Conservation (phyloP, 331 rosid genomes). For the Malus hybrid region DNA sequence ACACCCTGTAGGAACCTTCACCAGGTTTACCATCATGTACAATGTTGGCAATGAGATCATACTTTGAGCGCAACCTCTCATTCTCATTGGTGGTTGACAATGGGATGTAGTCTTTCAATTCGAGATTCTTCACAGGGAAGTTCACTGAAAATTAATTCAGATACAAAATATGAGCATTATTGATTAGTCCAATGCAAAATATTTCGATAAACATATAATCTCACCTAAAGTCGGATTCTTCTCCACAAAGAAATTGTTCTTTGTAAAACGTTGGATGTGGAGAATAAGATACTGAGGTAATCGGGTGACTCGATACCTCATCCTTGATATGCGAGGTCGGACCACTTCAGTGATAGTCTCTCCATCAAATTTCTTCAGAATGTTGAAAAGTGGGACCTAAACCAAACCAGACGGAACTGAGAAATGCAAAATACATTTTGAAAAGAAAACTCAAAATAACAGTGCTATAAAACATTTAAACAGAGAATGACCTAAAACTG, state of each 20-base stretch:
- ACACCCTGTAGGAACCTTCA: slow-evolving; percentile 83
- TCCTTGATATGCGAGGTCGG: slow-evolving; percentile 87
- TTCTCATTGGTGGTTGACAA: slow-evolving; percentile 71
- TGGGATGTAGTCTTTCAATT: slow-evolving; percentile 92
- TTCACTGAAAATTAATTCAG: slow-evolving; percentile 40
- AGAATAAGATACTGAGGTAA: slow-evolving; percentile 76
- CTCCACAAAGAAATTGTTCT: slow-evolving; percentile 94
- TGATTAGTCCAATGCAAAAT: neutral
- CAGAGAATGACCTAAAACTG: neutral
- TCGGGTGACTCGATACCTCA: slow-evolving; percentile 81
- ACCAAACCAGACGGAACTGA: slow-evolving; percentile 7
- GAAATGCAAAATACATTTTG: neutral
- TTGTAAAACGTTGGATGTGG: slow-evolving; percentile 90
- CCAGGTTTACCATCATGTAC: slow-evolving; percentile 95
- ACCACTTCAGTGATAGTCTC: slow-evolving; percentile 89
- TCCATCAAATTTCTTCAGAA: slow-evolving; percentile 91
- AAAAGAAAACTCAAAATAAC: neutral
- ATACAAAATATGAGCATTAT: no score
- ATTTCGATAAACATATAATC: slow-evolving; percentile 9
- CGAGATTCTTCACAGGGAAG: slow-evolving; percentile 94
- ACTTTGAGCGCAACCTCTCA: slow-evolving; percentile 69
- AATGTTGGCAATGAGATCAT: slow-evolving; percentile 79
- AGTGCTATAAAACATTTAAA: neutral
- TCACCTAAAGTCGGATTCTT: slow-evolving; percentile 95
- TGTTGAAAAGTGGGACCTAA: slow-evolving; percentile 93